Conservation (phyloP, 1,284 basidiomycete genomes). For the Coriolopsis trogii region DNA sequence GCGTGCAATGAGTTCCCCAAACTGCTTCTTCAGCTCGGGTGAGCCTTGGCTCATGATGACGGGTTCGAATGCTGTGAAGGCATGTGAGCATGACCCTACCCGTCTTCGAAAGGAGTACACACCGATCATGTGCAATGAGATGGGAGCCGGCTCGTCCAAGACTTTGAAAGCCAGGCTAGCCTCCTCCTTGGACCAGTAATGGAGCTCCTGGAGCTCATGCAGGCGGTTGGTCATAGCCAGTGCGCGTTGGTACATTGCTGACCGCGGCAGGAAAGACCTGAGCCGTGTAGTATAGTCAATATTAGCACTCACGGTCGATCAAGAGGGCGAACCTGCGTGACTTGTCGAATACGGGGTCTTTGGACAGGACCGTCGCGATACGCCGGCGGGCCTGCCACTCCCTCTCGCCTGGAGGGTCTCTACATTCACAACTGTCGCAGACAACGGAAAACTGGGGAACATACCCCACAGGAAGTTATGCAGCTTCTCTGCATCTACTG, state of each 20-base stretch:
- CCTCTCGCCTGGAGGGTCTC: constrained; percentile 41
- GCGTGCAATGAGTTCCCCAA: constrained; percentile 48
- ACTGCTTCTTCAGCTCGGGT: constrained; percentile 50
- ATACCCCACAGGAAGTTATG: constrained; percentile 13
- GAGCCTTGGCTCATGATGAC: constrained; percentile 66
- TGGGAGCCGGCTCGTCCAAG: constrained; percentile 56
- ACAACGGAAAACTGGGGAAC: neutral
- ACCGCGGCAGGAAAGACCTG: constrained; percentile 56
- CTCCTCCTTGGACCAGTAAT: constrained; percentile 57
- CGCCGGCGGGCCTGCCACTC: constrained; percentile 52
- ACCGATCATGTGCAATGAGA: constrained; percentile 61
- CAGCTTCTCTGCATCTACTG: constrained; percentile 3
- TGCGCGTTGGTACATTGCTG: constrained; percentile 51
- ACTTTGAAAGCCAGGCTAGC: constrained; percentile 44
- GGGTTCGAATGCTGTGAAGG: constrained; percentile 60
- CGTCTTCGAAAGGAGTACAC: constrained; percentile 15
- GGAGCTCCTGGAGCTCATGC: constrained; percentile 54
- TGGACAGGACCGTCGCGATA: constrained; percentile 52
- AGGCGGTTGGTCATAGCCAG: constrained; percentile 57
- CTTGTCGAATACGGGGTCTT: constrained; percentile 70
- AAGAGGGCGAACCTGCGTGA: constrained; percentile 45
- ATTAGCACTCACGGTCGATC: neutral
- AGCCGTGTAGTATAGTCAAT: neutral
- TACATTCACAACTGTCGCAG: neutral
- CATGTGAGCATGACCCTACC: neutral